Evolutionary conservation across 345 rosid genomes (phyloP), one percentile per base, ranked within the genome.

Genomic region (Durio zibethinus): DNA sequence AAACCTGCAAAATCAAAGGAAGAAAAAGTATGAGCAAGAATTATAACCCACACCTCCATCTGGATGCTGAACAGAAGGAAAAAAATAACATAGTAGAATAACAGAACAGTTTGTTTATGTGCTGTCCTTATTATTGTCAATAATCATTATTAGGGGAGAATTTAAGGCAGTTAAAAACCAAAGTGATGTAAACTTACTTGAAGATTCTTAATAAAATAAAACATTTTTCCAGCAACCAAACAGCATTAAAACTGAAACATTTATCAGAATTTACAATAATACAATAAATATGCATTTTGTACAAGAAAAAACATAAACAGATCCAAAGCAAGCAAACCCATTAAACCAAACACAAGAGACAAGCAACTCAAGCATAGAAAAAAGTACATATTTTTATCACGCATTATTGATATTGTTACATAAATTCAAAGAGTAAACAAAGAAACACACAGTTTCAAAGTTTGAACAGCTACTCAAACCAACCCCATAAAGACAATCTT

Each of bases 391-490:
- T 54, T 38, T 12, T 54, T 56, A 23, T 53, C 36, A 45, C 56
- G 75, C 73, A 62, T 71, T 63, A 42, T 66, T 62, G 54, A 23
- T 1, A 67, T 67, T 42, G 8, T 25, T 40, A 60, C 73, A 79
- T 72, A 50, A 35, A 82, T 81, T 79, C 2, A 75, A 79, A 33
- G 72, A 67, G 80, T 61, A 76, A 76, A 63, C 78, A 83, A 77
- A 10, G 53, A 47, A 7, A 20, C 36, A 57, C 59, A 47, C 7
- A n/a, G 36, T 43, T 23, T 23, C 73, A 43, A 42, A 38, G 36
- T 78, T 79, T 80, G 85, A 69, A 65, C 89, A 81, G 57, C 91
- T 57, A 78, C 86, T 54, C 70, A 63, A 83, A 81, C 88, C 67
- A 80, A 82, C 84, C 53, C 70, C 56, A 72, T 29, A 63, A 73